Base-by-base conservation (phyloP, 345 rosid species). In the Hypericum androsaemum region DNA sequence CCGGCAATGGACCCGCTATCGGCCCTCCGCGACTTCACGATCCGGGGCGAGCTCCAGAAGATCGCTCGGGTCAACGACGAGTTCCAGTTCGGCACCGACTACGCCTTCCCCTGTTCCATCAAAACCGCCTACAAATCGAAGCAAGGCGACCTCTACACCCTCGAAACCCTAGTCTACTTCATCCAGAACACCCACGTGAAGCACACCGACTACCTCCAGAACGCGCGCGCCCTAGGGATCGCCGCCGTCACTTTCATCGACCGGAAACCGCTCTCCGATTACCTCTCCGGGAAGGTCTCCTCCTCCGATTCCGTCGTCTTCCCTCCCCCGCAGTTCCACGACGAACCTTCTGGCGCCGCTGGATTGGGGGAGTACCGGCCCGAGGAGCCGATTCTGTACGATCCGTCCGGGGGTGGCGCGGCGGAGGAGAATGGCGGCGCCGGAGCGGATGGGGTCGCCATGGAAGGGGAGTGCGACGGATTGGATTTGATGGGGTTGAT, bases 101-200 rank as follows among this genome's bases (percentile, higher is more conserved):
- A 82, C 67, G 43, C 79, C 54, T 86, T 79, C 53, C 82, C 90
- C 2, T 70, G 77, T 69, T 41, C 79, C 57, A 71, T 65, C 57
- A 83, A 83, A 48, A 83, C 97, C 9, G 87, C 95, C 2, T 88
- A 81, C 68, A 78, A 94, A n/a, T 87, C 95, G 35, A 83, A 85
- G 63, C 74, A 78, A 7, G 94, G 96, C n/a, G 74, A 13, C 45
- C 84, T 85, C 68, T 92, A 84, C 81, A 90, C 89, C 0, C 74
- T 84, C 0, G 95, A 90, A 41, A 79, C 96, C 39, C 72, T 90
- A 0, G 65, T 85, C 5, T 79, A 70, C 76, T 87, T 62, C 63
- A 68, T 85, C 64, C 77, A 72, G 58, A 78, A 83, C 61, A 74
- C 85, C 54, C 71, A 67, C 17, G 77, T 85, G 53, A 85, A 81